phyloP scores from a whole-genome alignment of 306 rosid genomes.

The Sechiopsis laciniata region DNA sequence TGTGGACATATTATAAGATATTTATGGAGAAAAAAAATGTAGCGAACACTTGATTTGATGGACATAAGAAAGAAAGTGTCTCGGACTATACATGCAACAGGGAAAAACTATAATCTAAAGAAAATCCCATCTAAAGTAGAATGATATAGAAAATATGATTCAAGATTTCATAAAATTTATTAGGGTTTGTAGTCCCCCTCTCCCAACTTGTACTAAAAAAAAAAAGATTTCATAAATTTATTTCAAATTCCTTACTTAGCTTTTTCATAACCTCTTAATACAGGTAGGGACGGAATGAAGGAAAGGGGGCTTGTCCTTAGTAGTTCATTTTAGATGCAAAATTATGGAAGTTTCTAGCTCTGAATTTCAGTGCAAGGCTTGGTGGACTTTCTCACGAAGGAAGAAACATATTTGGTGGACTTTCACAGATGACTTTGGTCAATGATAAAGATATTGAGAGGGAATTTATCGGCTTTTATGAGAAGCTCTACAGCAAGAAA shows the following conservation, averaged over 20 bases:
- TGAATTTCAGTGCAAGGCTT: background rate
- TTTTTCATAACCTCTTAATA: background rate
- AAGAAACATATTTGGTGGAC: constrained; percentile 1
- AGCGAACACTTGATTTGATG: background rate
- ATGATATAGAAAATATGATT: background rate
- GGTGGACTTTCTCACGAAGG: background rate
- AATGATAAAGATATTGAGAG: too few relatives aligned
- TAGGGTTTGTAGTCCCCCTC: too few relatives aligned
- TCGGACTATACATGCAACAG: background rate
- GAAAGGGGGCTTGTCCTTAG: background rate
- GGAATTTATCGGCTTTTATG: too few relatives aligned
- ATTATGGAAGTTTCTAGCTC: background rate
- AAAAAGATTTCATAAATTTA: constrained; percentile 2
- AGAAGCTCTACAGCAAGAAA: too few relatives aligned
- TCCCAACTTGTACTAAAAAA: too few relatives aligned
- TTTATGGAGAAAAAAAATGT: background rate
- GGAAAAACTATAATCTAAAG: background rate
- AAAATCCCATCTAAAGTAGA: background rate
- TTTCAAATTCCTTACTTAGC: background rate
- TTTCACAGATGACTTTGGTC: too few relatives aligned
- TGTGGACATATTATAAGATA: background rate
- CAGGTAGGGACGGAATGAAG: background rate
- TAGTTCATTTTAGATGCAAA: background rate
- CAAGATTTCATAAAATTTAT: background rate
- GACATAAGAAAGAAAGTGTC: background rate